Evolutionary conservation across 257 asterid genomes (phyloP), one percentile per base, ranked within the genome.

Genomic region (Solanum corneliomulleri): DNA sequence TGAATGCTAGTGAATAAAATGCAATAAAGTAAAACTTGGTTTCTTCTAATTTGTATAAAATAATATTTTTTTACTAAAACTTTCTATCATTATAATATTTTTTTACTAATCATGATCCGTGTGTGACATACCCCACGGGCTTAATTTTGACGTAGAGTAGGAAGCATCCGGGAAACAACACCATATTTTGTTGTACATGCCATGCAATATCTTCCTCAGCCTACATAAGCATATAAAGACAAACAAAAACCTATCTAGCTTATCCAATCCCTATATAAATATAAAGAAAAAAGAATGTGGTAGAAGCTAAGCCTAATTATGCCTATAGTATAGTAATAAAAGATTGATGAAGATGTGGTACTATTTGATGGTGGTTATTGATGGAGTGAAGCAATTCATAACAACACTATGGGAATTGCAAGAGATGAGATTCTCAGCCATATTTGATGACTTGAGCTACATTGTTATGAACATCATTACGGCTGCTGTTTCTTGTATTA

Each of bases 391-490:
- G 13, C 86, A 58, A 20, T 89, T 82, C 39, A 41, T 86, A 7
- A 45, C 87, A 6, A 88, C 91, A 21, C 83, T 86, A 9, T 90
- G 89, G 91, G 91, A 87, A 35, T 85, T 90, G 14, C 92, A 87
- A 35, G 92, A 90, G 77, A 85, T 87, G 89, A 44, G 91, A 42
- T 90, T 88, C 42, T 86, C 91, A 0, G 87, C 86, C 69, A 88
- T 90, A 35, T 88, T 90, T 75, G 88, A 88, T 71, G 92, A 86
- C 35, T 41, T 88, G n/a, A 84, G 86, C 35, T 84, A 66, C 89
- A 45, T 90, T 75, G 84, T 87, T 16, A 75, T 71, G 45, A 52
- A 72, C 16, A 72, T 88, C 27, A 80, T 87, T 78, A 62, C 49
- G 86, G 88, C 88, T 29, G 76, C 87, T 12, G 83, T 81, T 2